Conservation (phyloP, 768 basidiomycete genomes). For the Pulveroboletus sp. region DNA sequence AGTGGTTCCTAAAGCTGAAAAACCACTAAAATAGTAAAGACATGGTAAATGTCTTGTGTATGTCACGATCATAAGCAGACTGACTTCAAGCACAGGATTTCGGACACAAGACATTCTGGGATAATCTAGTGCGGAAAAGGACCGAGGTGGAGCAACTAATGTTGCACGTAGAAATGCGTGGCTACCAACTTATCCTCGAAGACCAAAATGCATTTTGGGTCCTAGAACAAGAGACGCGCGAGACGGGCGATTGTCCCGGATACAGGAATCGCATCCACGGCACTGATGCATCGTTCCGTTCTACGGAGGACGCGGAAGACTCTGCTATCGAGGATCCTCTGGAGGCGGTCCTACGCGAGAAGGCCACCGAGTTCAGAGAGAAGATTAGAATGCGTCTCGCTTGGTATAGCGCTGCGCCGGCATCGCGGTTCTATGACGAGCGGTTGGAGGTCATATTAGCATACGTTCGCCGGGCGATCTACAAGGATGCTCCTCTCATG, state of each 20-base stretch:
- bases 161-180: slow-evolving; percentile 29
- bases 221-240: slow-evolving; percentile 21
- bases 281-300: slow-evolving; percentile 5
- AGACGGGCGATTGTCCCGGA: slow-evolving; percentile 18
- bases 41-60: slow-evolving; percentile 12
- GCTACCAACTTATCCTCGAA: slow-evolving; percentile 33
- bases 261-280: slow-evolving; percentile 7
- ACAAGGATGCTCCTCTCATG: slow-evolving; percentile 35
- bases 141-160: slow-evolving; percentile 30
- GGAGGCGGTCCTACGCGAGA: slow-evolving; percentile 33
- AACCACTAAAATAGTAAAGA: slow-evolving; percentile 13
- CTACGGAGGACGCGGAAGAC: slow-evolving; percentile 2
- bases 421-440: slow-evolving; percentile 32
- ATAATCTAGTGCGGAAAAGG: slow-evolving; percentile 29
- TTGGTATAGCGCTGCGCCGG: slow-evolving; percentile 28
- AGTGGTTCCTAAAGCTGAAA: neutral
- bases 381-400: slow-evolving; percentile 32
- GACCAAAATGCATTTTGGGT: slow-evolving; percentile 37
- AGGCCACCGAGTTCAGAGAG: slow-evolving; percentile 28
- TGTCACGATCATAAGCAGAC: neutral
- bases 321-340: slow-evolving; percentile 27
- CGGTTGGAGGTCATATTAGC: slow-evolving; percentile 33
- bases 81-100: slow-evolving; percentile 30
- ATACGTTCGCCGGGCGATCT: slow-evolving; percentile 35
- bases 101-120: slow-evolving; percentile 37